Evolutionary conservation across 169 alveolate species (phyloP).

Genomic region (Plasmodium fragile): DNA sequence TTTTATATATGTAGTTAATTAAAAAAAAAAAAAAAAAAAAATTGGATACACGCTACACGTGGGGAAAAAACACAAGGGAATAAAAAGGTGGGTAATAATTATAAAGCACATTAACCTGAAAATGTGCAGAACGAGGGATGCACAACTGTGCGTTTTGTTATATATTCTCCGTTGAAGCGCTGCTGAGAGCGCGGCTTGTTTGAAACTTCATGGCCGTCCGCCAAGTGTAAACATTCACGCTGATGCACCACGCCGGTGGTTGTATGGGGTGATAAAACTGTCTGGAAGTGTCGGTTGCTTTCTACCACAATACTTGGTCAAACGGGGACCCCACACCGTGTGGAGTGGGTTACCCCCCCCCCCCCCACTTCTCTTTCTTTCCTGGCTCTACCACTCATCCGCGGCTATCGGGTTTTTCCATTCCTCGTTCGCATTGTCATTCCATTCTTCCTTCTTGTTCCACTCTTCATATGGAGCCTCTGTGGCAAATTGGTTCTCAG

Average conservation of each 20-base stretch:
- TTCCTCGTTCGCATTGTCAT: slow-evolving; percentile 70
- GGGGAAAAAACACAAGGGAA: background rate
- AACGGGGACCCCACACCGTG: background rate
- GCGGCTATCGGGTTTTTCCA: slow-evolving; percentile 74
- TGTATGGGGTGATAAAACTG: background rate
- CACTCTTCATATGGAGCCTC: slow-evolving; percentile 77
- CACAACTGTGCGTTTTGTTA: background rate
- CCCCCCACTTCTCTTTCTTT: too few relatives aligned
- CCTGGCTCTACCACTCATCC: slow-evolving; percentile 72
- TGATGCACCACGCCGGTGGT: background rate
- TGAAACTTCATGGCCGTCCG: background rate
- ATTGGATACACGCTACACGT: background rate
- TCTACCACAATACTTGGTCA: background rate
- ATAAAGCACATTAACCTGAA: background rate
- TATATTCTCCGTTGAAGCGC: background rate
- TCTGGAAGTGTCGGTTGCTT: background rate
- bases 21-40: slow-evolving; percentile 10
- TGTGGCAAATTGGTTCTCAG: slow-evolving; percentile 60
- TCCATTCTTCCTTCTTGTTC: slow-evolving; percentile 77
- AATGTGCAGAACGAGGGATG: background rate
- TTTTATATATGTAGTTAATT: background rate
- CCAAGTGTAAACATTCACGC: background rate
- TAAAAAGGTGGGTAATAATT: background rate
- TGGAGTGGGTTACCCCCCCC: background rate
- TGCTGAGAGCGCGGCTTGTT: background rate